Base-by-base conservation (phyloP, 2,329 filamentous ascomycete genomes). In the Claviceps sp. region DNA sequence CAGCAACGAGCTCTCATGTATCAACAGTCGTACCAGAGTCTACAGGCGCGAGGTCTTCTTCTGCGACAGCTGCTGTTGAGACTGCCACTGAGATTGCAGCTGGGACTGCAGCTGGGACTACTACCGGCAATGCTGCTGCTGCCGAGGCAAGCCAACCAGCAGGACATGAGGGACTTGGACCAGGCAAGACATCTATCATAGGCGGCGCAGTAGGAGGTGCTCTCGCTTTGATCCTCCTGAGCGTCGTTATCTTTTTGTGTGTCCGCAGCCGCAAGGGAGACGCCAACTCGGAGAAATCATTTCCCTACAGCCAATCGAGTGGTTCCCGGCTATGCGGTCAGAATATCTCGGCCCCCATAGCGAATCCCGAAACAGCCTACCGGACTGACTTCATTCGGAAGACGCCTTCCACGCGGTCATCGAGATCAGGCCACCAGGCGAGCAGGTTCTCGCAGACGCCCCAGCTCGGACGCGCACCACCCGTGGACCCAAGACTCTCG, bases 331-430 rank as follows among this genome's bases (percentile, higher is more conserved):
- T 57, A n/a, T 58, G 61, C 43, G 57, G 60, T 43, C 74, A 74
- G 58, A 71, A 80, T 59, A 74, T 82, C 58, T 81, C 76, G 55
- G 74, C 82, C 59, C 71, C 82, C 54, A 71, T 83, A 53, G 66
- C 76, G 47, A 62, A 67, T 51, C 59, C 65, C 43, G 48, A 53
- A 22, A 65, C 69, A 58, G 63, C 64, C 40, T 67, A 73, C 54
- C 72, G 77, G 50, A 72, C 70, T 40, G 78, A 81, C 59, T 81
- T 81, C 58, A 72, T 75, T 42, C 74, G 71, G 59, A 71, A 70
- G 58, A 60, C 60, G 34, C 57, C 48, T 40, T 52, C 55, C 14
- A 34, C 43, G 8, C 24, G 48, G n/a, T 45, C 48, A 9, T 56
- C 55, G 40, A 58, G 56, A 47, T 57, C 56, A 9, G 18, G 14